Evolutionary conservation across 129 eudicot genomes (phyloP), one percentile per base, ranked within the genome.

Genomic region (Flaveria brownii): DNA sequence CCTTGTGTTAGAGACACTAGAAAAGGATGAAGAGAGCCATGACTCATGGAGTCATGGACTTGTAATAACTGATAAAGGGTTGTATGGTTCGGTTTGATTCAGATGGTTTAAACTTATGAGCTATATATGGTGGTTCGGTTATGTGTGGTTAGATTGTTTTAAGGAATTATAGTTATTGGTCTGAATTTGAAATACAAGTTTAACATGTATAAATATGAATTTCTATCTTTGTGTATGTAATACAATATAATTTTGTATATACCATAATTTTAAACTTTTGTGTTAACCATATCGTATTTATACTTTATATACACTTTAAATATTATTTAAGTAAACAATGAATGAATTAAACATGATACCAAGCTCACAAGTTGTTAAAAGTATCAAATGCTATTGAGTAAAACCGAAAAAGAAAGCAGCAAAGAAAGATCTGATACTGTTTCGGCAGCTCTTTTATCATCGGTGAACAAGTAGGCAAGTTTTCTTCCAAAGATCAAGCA

Each of bases 311-410:
- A 36, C 41, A 5, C 41, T 5, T 36, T 1, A 36, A 36, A 1
- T 36, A 36, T 5, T 36, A 36, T 36, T 33, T 36, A 36, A 36
- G 7, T 36, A 36, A 36, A 5, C 0, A 36, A 0, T 36, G 41
- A 36, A 5, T 0, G 41, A 36, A 5, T 36, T 36, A 36, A 36
- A 36, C 41, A 36, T 4, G 41, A 36, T 36, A 36, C 41, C 6
- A 36, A 36, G 1, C 7, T 36, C 7, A 36, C 41, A 36, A 36
- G 41, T 36, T n/a, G n/a, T n/a, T n/a, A n/a, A n/a, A n/a, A n/a
- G n/a, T n/a, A n/a, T n/a, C n/a, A 89, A 11, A 93, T 77, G 80
- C 95, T 91, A 36, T 88, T 88, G 54, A 93, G 85, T 80, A 90
- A 77, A 25, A 93, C 90, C 0, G 97, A 88, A 78, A 90, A 41